Conservation (phyloP, 2,329 filamentous ascomycete genomes). For the Colletotrichum sp. region DNA sequence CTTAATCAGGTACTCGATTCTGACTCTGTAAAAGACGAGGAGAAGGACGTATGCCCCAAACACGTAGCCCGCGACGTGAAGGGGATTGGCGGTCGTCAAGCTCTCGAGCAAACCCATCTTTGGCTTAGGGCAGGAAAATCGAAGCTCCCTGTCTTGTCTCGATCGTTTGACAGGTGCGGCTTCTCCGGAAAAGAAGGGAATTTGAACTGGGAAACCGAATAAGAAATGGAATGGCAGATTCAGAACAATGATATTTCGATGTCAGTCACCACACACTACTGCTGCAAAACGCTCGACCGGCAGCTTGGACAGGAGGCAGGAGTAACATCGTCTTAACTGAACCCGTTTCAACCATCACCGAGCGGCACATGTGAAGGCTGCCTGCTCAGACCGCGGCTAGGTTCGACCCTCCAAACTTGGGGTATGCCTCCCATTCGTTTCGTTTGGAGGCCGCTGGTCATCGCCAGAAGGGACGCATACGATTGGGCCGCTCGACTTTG, state of each 20-base stretch:
- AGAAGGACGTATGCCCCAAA: background rate
- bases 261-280: background rate
- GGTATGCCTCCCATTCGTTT: constrained; percentile 2
- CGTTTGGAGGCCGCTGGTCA: background rate
- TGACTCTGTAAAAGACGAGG: constrained; percentile 3
- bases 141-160: background rate
- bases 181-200: background rate
- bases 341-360: constrained; percentile 6
- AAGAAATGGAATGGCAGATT: background rate
- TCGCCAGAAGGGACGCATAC: background rate
- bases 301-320: background rate
- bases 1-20: background rate
- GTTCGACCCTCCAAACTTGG: background rate
- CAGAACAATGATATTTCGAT: background rate
- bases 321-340: constrained; percentile 17
- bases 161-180: background rate
- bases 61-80: constrained; percentile 1
- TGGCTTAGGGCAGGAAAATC: background rate
- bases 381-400: constrained; percentile 10
- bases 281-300: background rate
- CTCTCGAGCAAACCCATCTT: constrained; percentile 10
- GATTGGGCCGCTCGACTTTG: background rate
- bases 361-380: constrained; percentile 18
- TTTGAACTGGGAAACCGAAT: background rate
- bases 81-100: constrained; percentile 3